Evolutionary conservation across 2,329 filamentous ascomycete species (phyloP).

Genomic region (Ceratocystis harringtonii): DNA sequence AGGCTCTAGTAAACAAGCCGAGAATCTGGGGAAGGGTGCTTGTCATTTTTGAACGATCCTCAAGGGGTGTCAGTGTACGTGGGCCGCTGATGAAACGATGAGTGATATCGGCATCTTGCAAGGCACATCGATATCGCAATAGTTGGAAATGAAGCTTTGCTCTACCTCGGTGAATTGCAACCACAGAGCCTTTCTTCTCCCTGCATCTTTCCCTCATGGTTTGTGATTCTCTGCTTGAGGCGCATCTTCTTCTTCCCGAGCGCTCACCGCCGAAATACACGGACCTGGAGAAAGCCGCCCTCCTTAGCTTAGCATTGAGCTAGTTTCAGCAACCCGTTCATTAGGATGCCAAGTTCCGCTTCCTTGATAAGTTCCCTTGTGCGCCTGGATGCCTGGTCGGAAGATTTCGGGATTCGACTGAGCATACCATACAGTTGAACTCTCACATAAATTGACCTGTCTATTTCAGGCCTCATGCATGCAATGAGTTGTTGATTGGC

Average conservation of each 20-base stretch:
- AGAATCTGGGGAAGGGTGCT: background rate
- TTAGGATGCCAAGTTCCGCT: background rate
- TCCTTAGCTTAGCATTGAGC: background rate
- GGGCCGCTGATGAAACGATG: background rate
- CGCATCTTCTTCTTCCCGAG: background rate
- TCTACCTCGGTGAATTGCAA: too few species aligned
- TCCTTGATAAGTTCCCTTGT: background rate
- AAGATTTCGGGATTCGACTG: background rate
- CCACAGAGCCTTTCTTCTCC: background rate
- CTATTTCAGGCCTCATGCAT: background rate
- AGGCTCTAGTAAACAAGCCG: constrained; percentile 4
- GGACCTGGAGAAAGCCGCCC: background rate
- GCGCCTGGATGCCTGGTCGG: background rate
- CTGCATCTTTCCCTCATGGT: background rate
- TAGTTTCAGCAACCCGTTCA: background rate
- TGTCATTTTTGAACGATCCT: background rate
- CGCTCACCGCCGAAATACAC: background rate
- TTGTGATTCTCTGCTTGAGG: background rate
- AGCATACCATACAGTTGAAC: background rate
- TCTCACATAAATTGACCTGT: background rate
- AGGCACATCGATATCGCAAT: background rate
- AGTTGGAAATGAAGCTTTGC: too few species aligned
- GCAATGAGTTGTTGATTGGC: background rate
- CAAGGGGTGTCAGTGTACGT: background rate
- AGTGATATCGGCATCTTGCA: background rate